Evolutionary conservation across 352 stramenopile species (phyloP).

Genomic region (Thalassiosira sp.): DNA sequence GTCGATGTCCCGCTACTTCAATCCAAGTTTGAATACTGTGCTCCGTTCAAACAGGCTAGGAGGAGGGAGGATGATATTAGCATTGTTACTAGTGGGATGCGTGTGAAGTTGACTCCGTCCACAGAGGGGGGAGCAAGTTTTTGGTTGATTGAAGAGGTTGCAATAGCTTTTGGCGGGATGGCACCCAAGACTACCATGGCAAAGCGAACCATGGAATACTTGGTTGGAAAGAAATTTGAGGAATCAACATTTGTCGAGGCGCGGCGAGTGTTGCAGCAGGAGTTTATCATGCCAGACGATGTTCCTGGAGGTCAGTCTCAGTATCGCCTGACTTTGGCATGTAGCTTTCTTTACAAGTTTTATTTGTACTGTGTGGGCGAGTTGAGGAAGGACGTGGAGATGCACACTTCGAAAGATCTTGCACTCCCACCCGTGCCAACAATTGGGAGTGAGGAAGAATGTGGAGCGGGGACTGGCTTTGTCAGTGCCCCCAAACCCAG

Average conservation of each 20-base stretch:
- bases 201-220: conserved; percentile 64
- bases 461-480: conserved; percentile 66
- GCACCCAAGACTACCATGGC: conserved; percentile 85
- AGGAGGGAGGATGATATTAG: conserved; percentile 96
- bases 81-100: conserved; percentile 94
- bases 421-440: conserved; percentile 47
- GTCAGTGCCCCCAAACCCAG: conserved; percentile 78
- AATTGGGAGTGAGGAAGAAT: conserved; percentile 63
- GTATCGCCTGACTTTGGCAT: conserved; percentile 92
- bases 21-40: conserved; percentile 88
- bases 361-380: conserved; percentile 79
- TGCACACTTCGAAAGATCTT: conserved; percentile 12
- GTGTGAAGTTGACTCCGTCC: conserved; percentile 82
- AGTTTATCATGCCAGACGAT: conserved; percentile 89
- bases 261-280: conserved; percentile 85
- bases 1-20: conserved; percentile 88
- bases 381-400: conserved; percentile 57
- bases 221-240: conserved; percentile 87
- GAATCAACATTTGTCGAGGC: conserved; percentile 86
- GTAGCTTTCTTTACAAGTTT: conserved; percentile 95
- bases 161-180: conserved; percentile 84
- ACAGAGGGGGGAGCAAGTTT: neutral
- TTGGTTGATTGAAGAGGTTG: conserved; percentile 68
- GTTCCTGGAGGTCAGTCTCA: conserved; percentile 93
- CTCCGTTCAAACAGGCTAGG: conserved; percentile 94